These are phyloP conservation scores for Chlorella ohadii DNA, from an alignment of 139 green algal species.

Conservation along the genomic window DNA sequence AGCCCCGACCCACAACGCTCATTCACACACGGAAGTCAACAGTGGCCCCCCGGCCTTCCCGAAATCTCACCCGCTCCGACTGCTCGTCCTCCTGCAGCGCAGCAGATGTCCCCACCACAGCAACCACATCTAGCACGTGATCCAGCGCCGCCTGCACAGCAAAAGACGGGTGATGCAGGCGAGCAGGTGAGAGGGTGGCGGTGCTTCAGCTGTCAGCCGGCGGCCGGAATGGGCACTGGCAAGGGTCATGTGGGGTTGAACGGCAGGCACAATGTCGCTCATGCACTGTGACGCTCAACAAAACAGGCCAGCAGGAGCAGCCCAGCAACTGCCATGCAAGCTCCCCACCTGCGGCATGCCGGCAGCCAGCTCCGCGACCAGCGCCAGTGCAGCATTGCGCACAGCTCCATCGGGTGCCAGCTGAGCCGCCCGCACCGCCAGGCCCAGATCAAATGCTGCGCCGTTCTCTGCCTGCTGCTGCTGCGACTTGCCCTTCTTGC, in stretches of 20 bases:
- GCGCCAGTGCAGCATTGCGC: conserved; percentile 72
- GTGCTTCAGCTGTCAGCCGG: too few species aligned
- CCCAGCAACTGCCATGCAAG: too few species aligned
- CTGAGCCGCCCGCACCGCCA: conserved; percentile 65
- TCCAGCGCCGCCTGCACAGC: conserved; percentile 48
- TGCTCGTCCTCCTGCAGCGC: conserved; percentile 61
- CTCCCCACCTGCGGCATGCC: conserved; percentile 14
- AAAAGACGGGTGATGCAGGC: too few species aligned
- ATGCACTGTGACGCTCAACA: too few species aligned
- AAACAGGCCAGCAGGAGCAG: too few species aligned
- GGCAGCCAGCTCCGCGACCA: conserved; percentile 63
- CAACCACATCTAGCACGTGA: conserved; percentile 70
- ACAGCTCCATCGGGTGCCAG: conserved; percentile 65
- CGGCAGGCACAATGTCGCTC: too few species aligned
- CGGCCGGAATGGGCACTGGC: too few species aligned
- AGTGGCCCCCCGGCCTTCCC: too few species aligned
- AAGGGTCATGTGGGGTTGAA: too few species aligned
- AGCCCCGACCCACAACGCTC: too few species aligned
- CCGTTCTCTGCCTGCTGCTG: not conserved
- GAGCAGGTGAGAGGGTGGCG: too few species aligned
- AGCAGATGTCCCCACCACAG: conserved; percentile 57
- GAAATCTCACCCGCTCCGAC: conserved; percentile 42
- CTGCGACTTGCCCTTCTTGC: conserved; percentile 15
- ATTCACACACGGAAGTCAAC: too few species aligned
- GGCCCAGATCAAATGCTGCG: conserved; percentile 50